These are phyloP conservation scores for Xerocomellus intermedius DNA, from an alignment of 768 basidiomycete species.

Conservation along the genomic window DNA sequence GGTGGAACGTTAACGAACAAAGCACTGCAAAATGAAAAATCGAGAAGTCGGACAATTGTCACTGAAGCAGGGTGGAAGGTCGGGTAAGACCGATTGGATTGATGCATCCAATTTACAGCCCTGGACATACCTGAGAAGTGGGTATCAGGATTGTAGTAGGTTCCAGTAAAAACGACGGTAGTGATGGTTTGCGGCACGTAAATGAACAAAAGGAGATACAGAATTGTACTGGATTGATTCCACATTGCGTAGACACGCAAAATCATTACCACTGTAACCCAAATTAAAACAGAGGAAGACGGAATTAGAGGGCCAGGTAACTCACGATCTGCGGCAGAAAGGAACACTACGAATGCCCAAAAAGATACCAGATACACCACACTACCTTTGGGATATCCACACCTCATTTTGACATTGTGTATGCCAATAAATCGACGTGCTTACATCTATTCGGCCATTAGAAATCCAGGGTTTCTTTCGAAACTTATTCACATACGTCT, in stretches of 20 bases:
- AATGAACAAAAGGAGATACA: background rate
- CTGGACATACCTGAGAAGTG: background rate
- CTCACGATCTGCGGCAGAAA: background rate
- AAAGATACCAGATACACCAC: background rate
- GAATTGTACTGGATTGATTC: background rate
- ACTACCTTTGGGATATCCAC: background rate
- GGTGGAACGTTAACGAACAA: background rate
- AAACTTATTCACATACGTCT: background rate
- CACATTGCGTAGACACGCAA: constrained; percentile 5
- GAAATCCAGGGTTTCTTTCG: background rate
- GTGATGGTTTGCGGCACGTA: background rate
- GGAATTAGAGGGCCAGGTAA: background rate
- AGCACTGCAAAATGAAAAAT: background rate
- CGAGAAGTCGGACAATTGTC: background rate
- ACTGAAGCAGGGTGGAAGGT: background rate
- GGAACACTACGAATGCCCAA: background rate
- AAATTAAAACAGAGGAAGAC: background rate
- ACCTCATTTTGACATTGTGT: background rate
- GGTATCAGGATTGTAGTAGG: background rate
- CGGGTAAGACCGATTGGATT: too few relatives aligned
- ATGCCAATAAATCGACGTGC: background rate
- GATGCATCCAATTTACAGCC: background rate
- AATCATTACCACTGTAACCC: background rate
- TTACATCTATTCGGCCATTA: background rate
- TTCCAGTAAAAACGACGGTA: background rate